Conservation (phyloP, 257 asterid species). For the Nicotiana otophora region DNA sequence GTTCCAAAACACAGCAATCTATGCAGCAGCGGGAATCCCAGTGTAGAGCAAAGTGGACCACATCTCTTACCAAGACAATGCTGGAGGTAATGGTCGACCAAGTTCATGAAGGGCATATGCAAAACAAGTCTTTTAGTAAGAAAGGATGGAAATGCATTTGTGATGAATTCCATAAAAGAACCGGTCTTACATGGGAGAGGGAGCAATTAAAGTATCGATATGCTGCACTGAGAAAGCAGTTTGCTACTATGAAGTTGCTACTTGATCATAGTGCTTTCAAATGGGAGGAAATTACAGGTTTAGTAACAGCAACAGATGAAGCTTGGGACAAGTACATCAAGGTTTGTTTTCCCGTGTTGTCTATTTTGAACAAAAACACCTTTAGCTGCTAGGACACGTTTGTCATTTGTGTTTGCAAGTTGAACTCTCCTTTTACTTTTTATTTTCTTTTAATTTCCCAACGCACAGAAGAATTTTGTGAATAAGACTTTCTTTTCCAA, state of each 20-base stretch:
- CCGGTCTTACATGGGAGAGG: slow-evolving; percentile 66
- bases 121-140: slow-evolving; percentile 60
- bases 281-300: slow-evolving; percentile 65
- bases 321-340: slow-evolving; percentile 64
- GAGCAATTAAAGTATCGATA: slow-evolving; percentile 73
- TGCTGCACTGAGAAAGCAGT: slow-evolving; percentile 62
- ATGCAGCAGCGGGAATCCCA: slow-evolving; percentile 50
- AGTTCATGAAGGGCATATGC: slow-evolving; percentile 50
- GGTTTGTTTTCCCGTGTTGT: slow-evolving; percentile 25
- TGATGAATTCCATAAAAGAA: slow-evolving; percentile 60
- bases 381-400: neutral
- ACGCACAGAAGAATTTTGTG: neutral
- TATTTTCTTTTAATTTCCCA: neutral
- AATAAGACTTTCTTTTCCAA: neutral
- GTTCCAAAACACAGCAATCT: slow-evolving; percentile 34
- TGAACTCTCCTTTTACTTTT: neutral
- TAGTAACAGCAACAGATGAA: slow-evolving; percentile 51
- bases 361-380: neutral
- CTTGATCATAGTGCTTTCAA: slow-evolving; percentile 51
- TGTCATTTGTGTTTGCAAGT: neutral
- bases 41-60: slow-evolving; percentile 79
- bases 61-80: slow-evolving; percentile 46
- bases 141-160: slow-evolving; percentile 69
- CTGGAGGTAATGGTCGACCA: slow-evolving; percentile 67
- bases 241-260: slow-evolving; percentile 33